Evolutionary conservation across 805 yeast species (phyloP).

Genomic region (Jamesozyma hellenica): DNA sequence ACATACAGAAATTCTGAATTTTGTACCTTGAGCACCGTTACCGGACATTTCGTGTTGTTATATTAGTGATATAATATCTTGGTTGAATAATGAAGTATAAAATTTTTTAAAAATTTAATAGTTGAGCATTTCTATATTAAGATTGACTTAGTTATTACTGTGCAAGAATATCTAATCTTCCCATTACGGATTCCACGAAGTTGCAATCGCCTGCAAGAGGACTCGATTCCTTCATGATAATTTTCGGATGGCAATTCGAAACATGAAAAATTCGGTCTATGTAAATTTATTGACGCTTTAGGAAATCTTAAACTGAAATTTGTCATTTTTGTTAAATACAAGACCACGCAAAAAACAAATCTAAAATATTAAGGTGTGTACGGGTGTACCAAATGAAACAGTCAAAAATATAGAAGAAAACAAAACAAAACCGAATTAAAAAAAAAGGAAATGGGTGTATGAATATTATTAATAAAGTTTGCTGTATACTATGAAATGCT

Average conservation of each 20-base stretch:
- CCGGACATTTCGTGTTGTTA: conserved; percentile 46
- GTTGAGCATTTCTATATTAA: background rate
- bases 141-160: background rate
- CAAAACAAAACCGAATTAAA: no score
- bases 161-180: background rate
- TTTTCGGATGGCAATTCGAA: no score
- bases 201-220: background rate
- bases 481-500: no score
- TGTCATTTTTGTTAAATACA: no score
- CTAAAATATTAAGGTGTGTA: background rate
- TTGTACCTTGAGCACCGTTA: conserved; percentile 97
- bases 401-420: no score
- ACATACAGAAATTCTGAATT: conserved; percentile 98
- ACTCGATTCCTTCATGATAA: no score
- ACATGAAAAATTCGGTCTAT: no score
- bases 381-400: background rate
- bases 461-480: no score
- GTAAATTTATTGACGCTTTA: no score
- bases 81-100: background rate
- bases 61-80: background rate
- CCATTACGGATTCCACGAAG: background rate
- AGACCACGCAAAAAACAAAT: background rate
- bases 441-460: no score
- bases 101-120: background rate
- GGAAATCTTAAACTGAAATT: background rate